Conservation (phyloP, 805 yeast species). For the Pichia pseudocactophila region DNA sequence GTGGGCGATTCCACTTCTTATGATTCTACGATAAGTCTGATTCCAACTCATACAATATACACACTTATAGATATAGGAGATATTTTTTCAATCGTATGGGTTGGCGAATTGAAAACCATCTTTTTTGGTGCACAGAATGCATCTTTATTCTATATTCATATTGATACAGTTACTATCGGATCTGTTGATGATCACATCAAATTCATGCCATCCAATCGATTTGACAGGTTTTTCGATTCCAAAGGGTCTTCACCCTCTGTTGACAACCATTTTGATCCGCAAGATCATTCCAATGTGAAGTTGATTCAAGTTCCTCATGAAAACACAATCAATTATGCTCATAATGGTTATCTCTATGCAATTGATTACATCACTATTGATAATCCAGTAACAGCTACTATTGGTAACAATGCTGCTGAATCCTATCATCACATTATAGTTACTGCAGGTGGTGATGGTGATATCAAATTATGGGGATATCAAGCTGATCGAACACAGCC, state of each 20-base stretch:
- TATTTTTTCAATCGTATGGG: constrained; percentile 75
- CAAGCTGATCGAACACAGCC: constrained; percentile 1
- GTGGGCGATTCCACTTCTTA: constrained; percentile 5
- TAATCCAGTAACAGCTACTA: constrained; percentile 14
- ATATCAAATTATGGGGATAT: constrained; percentile 71
- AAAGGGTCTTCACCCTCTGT: constrained; percentile 34
- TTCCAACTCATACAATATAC: constrained; percentile 63
- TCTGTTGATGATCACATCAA: constrained; percentile 23
- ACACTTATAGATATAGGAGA: constrained; percentile 88
- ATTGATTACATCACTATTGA: constrained; percentile 33
- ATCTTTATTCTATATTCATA: constrained; percentile 62
- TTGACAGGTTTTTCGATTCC: constrained; percentile 84
- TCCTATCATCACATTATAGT: constrained; percentile 34
- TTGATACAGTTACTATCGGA: constrained; percentile 17
- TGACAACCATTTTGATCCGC: background rate
- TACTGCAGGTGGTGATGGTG: constrained; percentile 89
- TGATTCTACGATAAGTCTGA: constrained; percentile 13
- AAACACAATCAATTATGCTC: constrained; percentile 74
- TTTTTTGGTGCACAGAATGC: constrained; percentile 93
- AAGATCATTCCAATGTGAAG: constrained; percentile 19
- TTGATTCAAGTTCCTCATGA: constrained; percentile 60
- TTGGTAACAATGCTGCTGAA: constrained; percentile 22
- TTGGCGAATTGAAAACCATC: constrained; percentile 47
- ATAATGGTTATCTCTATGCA: constrained; percentile 81
- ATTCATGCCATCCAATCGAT: constrained; percentile 55